These are phyloP conservation scores for Stemphylium vesicarium DNA, from an alignment of 2,329 filamentous ascomycete genomes.

Conservation along the genomic window DNA sequence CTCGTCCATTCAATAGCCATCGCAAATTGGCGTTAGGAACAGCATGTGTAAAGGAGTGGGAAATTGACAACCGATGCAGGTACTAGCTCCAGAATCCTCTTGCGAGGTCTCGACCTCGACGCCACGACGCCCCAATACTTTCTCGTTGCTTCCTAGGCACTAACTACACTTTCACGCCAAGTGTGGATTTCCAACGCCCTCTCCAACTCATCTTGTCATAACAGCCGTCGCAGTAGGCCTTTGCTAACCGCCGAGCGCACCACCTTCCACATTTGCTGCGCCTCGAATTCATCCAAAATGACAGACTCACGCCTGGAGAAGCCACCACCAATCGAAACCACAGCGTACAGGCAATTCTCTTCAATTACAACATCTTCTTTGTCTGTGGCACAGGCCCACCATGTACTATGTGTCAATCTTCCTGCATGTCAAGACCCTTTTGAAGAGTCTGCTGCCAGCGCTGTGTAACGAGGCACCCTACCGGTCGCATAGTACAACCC, in stretches of 20 bases:
- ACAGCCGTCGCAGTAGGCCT: neutral
- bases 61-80: too few relatives aligned
- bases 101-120: too few relatives aligned
- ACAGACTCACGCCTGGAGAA: neutral
- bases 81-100: too few relatives aligned
- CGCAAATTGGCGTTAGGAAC: conserved; percentile 3
- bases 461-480: conserved; percentile 33
- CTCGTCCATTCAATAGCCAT: neutral
- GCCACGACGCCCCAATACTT: too few relatives aligned
- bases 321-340: neutral
- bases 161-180: neutral
- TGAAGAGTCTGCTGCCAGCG: conserved; percentile 27
- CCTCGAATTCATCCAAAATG: conserved; percentile 3
- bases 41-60: conserved; percentile 2
- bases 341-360: neutral
- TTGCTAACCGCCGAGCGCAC: conserved; percentile 1
- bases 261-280: neutral
- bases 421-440: conserved; percentile 42
- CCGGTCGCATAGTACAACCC: conserved; percentile 21
- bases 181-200: neutral
- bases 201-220: neutral
- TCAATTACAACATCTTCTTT: conserved; percentile 8
- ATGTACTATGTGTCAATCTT: conserved; percentile 15
- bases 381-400: conserved; percentile 7
- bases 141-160: too few relatives aligned